These are phyloP conservation scores for Pharnaceum exiguum DNA, from an alignment of 148 eudicot genomes.

Conservation along the genomic window DNA sequence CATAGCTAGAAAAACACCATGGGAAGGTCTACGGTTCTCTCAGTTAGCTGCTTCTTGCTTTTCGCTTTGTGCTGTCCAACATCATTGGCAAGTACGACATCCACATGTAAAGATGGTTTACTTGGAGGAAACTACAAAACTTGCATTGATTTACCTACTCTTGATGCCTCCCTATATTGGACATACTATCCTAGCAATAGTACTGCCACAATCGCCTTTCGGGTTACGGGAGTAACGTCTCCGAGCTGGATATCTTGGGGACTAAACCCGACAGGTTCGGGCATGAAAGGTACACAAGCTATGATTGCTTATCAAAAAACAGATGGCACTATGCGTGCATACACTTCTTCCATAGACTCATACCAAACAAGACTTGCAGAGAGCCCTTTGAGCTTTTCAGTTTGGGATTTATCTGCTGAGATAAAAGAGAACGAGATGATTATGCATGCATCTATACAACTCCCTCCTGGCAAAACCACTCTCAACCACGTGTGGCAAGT, in stretches of 20 bases:
- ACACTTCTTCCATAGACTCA: slow-evolving; percentile 31
- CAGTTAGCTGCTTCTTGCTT: too few species aligned
- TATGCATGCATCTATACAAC: slow-evolving; percentile 44
- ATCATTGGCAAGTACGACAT: too few species aligned
- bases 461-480: slow-evolving; percentile 29
- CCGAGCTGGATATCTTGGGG: slow-evolving; percentile 65
- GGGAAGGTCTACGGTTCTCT: too few species aligned
- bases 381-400: slow-evolving; percentile 43
- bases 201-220: slow-evolving; percentile 50
- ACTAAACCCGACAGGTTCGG: slow-evolving; percentile 20
- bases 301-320: slow-evolving; percentile 46
- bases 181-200: slow-evolving; percentile 34
- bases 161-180: slow-evolving; percentile 47
- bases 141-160: slow-evolving; percentile 36
- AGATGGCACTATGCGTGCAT: slow-evolving; percentile 20
- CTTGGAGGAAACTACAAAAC: too few species aligned
- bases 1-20: too few species aligned
- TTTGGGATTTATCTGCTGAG: slow-evolving; percentile 33
- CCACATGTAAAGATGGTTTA: too few species aligned
- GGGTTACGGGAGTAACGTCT: slow-evolving; percentile 27
- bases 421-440: slow-evolving; percentile 25
- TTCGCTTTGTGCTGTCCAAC: too few species aligned
- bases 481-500: slow-evolving; percentile 61
- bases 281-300: slow-evolving; percentile 48
- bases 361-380: slow-evolving; percentile 11